Evolutionary conservation across 495 filamentous ascomycete species (phyloP), one percentile per base, ranked within the genome.

Genomic region (Penicillium manginii): DNA sequence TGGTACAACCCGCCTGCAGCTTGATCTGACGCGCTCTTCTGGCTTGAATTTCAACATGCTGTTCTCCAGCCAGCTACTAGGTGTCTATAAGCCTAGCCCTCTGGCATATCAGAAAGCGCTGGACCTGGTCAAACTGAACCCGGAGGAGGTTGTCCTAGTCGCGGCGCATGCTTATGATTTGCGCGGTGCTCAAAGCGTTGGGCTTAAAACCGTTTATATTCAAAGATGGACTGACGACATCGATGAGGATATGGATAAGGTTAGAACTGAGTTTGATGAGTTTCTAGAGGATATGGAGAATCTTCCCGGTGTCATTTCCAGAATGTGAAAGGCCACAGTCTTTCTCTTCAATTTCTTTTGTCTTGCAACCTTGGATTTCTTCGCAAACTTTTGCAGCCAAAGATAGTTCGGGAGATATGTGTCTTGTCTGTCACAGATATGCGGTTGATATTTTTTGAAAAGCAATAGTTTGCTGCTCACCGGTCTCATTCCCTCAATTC

Each of bases 151-250:
- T n/a, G 79, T 83, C 3, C 66, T 78, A 68, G 80, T 83, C 14
- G 82, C 81, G 11, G 81, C 81, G 31, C 81, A 84, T 71, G 81
- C 79, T 15, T 83, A 80, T 66, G 82, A 83, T 59, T 49, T 81
- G 4, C 66, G 77, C 9, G 82, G 75, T 0, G 83, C 78, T 17
- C 74, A 71, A 61, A 62, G 49, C 8, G 63, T 65, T 22, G 81
- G 83, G 1, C 73, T 84, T 73, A 74, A 64, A 53, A 83, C 80
- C 0, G 59, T 79, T n/a, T 83, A 84, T 65, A 60, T 84, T 5
- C 68, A 75, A 54, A 63, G 83, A 19, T 83, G 77, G 77, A 83
- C 81, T 1, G 83, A 84, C 60, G 83, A 84, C 67, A 55, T 80
- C 3, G 58, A 70, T 18, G 83, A 85, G 52, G 73, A 85, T 54